Percentiles rank a stretch among this genome's conserved stretches.
Evolutionary conservation across 371 early-diverging fungal species (phyloP).

Genomic region (Mucor circinelloides): DNA sequence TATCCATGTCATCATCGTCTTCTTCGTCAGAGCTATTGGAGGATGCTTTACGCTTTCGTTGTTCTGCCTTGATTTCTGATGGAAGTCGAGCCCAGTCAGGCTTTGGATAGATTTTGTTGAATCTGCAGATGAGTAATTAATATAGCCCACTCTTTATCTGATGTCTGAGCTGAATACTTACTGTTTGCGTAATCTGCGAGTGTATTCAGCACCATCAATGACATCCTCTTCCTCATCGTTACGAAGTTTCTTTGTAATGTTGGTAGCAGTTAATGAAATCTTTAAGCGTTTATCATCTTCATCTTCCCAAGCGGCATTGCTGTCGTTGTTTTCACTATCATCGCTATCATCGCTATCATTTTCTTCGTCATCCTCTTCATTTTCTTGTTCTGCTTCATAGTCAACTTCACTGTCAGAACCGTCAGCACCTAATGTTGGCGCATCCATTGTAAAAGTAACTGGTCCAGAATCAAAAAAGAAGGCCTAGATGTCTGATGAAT

Average conservation of each 20-base stretch:
- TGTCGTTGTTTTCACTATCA: constrained; percentile 12
- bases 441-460: constrained; percentile 27
- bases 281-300: constrained; percentile 68
- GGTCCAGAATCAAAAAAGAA: constrained; percentile 53
- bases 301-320: constrained; percentile 76
- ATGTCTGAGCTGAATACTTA: constrained; percentile 32
- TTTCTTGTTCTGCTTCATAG: constrained; percentile 32
- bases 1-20: constrained; percentile 39
- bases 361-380: constrained; percentile 8
- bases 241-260: constrained; percentile 80
- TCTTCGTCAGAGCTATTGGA: constrained; percentile 48
- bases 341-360: constrained; percentile 26
- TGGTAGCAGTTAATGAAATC: constrained; percentile 67
- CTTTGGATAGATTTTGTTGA: constrained; percentile 83
- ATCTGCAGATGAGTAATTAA: constrained; percentile 34
- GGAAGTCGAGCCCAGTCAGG: constrained; percentile 83
- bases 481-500: constrained; percentile 10
- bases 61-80: constrained; percentile 35
- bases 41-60: constrained; percentile 30
- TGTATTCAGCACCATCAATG: constrained; percentile 79
- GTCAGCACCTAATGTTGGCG: constrained; percentile 12
- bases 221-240: constrained; percentile 71
- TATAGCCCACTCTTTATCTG: no score
- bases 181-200: constrained; percentile 81
- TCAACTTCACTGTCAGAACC: constrained; percentile 20